These are phyloP conservation scores for Monascus ruber DNA, from an alignment of 2,329 filamentous ascomycete genomes.

Conservation along the genomic window DNA sequence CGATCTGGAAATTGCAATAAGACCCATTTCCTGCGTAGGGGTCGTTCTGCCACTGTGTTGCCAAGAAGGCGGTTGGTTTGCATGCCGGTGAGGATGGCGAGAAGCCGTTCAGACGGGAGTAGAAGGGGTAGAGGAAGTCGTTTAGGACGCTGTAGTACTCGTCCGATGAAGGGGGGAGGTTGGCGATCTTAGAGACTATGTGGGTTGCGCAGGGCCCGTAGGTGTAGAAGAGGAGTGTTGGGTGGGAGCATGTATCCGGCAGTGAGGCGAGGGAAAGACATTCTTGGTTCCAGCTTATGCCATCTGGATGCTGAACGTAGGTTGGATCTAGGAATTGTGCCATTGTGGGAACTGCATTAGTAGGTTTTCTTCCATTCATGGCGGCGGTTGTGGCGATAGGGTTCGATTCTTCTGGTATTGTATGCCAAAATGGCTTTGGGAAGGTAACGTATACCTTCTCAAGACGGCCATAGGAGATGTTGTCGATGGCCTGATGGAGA, in stretches of 20 bases:
- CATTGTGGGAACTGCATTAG: slow-evolving; percentile 48
- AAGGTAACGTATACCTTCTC: slow-evolving; percentile 55
- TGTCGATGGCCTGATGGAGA: slow-evolving; percentile 35
- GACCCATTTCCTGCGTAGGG: slow-evolving; percentile 69
- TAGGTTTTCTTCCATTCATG: slow-evolving; percentile 7
- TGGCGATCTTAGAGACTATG: slow-evolving; percentile 24
- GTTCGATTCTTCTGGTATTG: slow-evolving; percentile 14
- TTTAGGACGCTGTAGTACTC: slow-evolving; percentile 46
- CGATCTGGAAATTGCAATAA: slow-evolving; percentile 77
- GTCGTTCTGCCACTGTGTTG: slow-evolving; percentile 69
- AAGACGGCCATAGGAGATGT: slow-evolving; percentile 36
- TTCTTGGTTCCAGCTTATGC: slow-evolving; percentile 59
- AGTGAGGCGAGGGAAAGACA: slow-evolving; percentile 65
- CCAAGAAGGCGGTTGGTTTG: slow-evolving; percentile 50
- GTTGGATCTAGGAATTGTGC: slow-evolving; percentile 62
- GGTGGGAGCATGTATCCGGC: slow-evolving; percentile 48
- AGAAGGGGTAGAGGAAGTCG: slow-evolving; percentile 67
- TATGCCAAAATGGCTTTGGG: slow-evolving; percentile 62
- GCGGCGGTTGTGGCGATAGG: slow-evolving; percentile 3
- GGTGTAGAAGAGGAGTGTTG: slow-evolving; percentile 69
- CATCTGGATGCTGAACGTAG: slow-evolving; percentile 53
- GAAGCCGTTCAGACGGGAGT: slow-evolving; percentile 62
- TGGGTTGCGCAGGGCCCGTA: slow-evolving; percentile 33
- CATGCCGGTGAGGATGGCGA: slow-evolving; percentile 43
- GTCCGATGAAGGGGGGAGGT: slow-evolving; percentile 25